Conservation (phyloP, 2,329 filamentous ascomycete species). For the Chaetomium sp. region DNA sequence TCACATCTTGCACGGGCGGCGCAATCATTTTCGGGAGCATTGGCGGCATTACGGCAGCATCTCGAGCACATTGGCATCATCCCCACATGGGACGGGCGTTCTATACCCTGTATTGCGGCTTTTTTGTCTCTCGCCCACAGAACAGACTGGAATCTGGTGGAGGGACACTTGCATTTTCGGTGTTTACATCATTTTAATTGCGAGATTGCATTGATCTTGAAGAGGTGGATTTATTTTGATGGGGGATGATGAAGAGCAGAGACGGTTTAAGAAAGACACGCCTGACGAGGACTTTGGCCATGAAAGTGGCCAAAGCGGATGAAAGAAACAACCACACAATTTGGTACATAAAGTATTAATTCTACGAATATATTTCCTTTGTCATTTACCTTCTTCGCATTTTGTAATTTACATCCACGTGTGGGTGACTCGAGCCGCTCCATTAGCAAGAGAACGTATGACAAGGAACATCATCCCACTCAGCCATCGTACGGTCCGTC, state of each 20-base stretch:
- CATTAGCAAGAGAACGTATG: background rate
- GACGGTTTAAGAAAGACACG: background rate
- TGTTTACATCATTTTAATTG: conserved; percentile 14
- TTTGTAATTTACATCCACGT: background rate
- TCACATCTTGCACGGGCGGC: conserved; percentile 24
- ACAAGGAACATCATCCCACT: background rate
- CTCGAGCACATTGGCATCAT: conserved; percentile 15
- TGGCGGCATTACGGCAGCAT: conserved; percentile 20
- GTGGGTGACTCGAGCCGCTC: background rate
- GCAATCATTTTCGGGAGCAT: conserved; percentile 17
- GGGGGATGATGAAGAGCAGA: background rate
- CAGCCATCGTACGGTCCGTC: background rate
- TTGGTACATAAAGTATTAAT: conserved; percentile 15
- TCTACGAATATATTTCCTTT: conserved; percentile 14
- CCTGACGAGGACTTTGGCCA: background rate
- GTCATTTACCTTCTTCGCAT: background rate
- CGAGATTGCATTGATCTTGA: background rate
- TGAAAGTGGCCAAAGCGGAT: background rate
- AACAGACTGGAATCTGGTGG: conserved; percentile 21
- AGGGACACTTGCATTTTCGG: conserved; percentile 1
- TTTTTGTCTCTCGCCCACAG: conserved; percentile 12
- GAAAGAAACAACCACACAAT: background rate
- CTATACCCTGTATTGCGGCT: conserved; percentile 28
- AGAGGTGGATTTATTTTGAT: background rate
- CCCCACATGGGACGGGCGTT: conserved; percentile 30